Conservation (phyloP, 1,139 yeast genomes). For the Citeromyces hawaiiensis region DNA sequence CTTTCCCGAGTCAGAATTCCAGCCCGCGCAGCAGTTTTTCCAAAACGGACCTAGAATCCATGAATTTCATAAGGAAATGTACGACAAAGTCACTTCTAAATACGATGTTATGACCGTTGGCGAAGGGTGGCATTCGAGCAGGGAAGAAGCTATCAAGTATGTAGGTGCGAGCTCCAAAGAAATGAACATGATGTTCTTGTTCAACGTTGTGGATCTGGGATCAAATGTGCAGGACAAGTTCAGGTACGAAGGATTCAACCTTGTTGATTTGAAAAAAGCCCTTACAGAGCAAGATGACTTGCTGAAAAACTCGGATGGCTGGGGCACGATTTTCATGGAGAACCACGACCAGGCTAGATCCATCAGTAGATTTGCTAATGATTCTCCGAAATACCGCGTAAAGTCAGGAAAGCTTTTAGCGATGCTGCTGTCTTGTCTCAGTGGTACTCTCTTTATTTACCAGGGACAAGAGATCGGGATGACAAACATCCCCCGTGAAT, state of each 20-base stretch:
- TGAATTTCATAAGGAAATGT: conserved; percentile 42
- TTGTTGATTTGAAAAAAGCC: conserved; percentile 30
- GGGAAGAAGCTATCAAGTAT: conserved; percentile 30
- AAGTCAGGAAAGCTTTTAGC: conserved; percentile 35
- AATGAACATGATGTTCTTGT: conserved; percentile 37
- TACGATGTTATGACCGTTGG: conserved; percentile 45
- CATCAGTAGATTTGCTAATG: conserved; percentile 38
- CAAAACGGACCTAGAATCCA: conserved; percentile 39
- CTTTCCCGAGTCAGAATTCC: conserved; percentile 22
- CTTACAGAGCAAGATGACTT: conserved; percentile 17
- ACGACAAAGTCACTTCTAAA: conserved; percentile 22
- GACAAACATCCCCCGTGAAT: conserved; percentile 30
- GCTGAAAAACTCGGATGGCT: conserved; percentile 34
- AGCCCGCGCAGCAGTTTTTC: not conserved
- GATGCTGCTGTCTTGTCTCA: conserved; percentile 28
- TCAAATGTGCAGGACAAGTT: conserved; percentile 14
- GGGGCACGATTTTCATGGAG: conserved; percentile 44
- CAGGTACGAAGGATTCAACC: conserved; percentile 23
- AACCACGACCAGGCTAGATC: conserved; percentile 49
- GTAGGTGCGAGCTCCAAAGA: conserved; percentile 18
- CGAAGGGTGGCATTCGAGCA: conserved; percentile 28
- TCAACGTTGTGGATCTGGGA: conserved; percentile 32
- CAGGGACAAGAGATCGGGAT: conserved; percentile 53
- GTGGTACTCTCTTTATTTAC: conserved; percentile 44
- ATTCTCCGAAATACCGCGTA: conserved; percentile 19